Conservation (phyloP, 805 yeast genomes). For the Cyberlindnera mycetangii region DNA sequence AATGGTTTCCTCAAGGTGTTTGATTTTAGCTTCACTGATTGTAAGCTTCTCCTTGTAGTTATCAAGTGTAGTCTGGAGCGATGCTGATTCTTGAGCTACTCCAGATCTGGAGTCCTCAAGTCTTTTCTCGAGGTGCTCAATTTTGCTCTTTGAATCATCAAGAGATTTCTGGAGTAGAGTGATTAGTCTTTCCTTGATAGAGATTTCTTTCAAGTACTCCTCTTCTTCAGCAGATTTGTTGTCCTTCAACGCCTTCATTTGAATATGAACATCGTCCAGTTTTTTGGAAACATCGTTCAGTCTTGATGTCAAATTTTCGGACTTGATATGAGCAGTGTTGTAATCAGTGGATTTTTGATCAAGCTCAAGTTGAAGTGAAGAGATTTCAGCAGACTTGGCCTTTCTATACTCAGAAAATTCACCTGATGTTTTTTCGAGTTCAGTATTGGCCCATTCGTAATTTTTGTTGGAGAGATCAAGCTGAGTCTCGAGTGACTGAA, state of each 20-base stretch:
- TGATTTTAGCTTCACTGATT: slow-evolving; percentile 40
- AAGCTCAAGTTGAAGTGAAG: slow-evolving; percentile 28
- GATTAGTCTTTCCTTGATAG: slow-evolving; percentile 57
- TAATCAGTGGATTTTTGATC: slow-evolving; percentile 31
- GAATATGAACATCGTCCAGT: slow-evolving; percentile 41
- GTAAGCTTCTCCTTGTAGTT: slow-evolving; percentile 54
- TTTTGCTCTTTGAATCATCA: slow-evolving; percentile 48
- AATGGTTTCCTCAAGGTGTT: slow-evolving; percentile 42
- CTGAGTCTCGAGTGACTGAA: slow-evolving; percentile 41
- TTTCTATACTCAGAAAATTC: slow-evolving; percentile 31
- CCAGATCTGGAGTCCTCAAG: slow-evolving; percentile 20
- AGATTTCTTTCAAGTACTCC: slow-evolving; percentile 53
- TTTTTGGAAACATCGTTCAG: slow-evolving; percentile 36
- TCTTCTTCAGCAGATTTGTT: slow-evolving; percentile 41
- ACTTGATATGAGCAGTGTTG: slow-evolving; percentile 26
- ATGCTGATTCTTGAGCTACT: slow-evolving; percentile 51
- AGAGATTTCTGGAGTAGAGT: slow-evolving; percentile 54
- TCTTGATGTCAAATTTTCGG: slow-evolving; percentile 33
- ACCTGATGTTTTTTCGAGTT: slow-evolving; percentile 32
- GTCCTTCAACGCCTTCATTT: slow-evolving; percentile 47
- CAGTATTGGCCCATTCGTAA: slow-evolving; percentile 41
- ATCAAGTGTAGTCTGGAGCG: slow-evolving; percentile 51
- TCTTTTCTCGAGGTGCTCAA: slow-evolving; percentile 49
- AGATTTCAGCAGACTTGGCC: slow-evolving; percentile 27
- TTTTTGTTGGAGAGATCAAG: slow-evolving; percentile 37